phyloP scores from a whole-genome alignment of 2,329 filamentous ascomycete species.

The Tricladium varicosporioides region DNA sequence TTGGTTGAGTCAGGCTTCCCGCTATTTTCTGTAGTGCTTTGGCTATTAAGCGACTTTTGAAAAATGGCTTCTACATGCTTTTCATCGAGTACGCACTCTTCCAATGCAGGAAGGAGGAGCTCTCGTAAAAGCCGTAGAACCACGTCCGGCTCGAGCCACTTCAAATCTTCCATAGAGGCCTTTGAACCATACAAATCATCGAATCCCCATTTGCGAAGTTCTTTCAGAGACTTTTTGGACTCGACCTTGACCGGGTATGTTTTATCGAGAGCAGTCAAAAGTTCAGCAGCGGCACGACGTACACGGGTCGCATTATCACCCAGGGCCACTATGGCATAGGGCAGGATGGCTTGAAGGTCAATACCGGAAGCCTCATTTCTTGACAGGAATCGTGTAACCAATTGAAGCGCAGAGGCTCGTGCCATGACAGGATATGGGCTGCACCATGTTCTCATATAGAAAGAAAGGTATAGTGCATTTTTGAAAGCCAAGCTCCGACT shows the following conservation, averaged over 20 bases:
- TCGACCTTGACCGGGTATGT: constrained; percentile 43
- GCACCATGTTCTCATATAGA: constrained; percentile 74
- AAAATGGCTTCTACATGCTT: constrained; percentile 67
- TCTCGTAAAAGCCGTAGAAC: constrained; percentile 60
- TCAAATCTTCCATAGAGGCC: constrained; percentile 44
- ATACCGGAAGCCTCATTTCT: constrained; percentile 45
- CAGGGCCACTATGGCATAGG: constrained; percentile 74
- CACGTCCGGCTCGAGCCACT: constrained; percentile 58
- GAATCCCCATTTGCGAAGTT: constrained; percentile 54
- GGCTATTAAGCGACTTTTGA: constrained; percentile 56
- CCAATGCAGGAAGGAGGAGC: constrained; percentile 70
- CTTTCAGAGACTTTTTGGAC: constrained; percentile 40
- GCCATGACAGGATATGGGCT: constrained; percentile 68
- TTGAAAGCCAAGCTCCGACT: constrained; percentile 52
- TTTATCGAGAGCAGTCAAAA: constrained; percentile 56
- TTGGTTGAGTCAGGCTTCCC: constrained; percentile 44
- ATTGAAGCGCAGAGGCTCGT: constrained; percentile 66
- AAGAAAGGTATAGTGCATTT: constrained; percentile 68
- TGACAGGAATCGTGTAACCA: constrained; percentile 57
- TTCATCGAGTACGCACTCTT: constrained; percentile 82
- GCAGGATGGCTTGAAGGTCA: constrained; percentile 79
- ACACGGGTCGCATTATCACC: constrained; percentile 74
- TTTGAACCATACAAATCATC: constrained; percentile 62
- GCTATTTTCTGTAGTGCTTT: constrained; percentile 37
- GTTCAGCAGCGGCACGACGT: constrained; percentile 69